These are phyloP conservation scores for Fraxinus angustifolia DNA, from an alignment of 305 asterid genomes.

Conservation along the genomic window DNA sequence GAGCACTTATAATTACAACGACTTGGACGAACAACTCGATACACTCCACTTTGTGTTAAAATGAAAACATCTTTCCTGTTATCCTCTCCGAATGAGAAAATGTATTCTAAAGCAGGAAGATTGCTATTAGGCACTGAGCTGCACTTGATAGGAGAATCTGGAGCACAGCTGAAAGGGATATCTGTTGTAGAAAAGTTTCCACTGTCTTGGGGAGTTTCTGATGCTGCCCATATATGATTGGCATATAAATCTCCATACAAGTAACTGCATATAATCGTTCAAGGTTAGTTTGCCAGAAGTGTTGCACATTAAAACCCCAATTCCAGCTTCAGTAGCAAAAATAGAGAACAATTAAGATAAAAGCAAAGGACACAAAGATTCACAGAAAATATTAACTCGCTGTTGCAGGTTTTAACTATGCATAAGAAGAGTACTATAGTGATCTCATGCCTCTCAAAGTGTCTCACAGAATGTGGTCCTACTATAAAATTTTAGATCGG, in stretches of 20 bases:
- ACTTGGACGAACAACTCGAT: constrained; percentile 73
- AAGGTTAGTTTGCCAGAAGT: not conserved
- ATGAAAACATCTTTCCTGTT: constrained; percentile 65
- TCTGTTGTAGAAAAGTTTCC: constrained; percentile 68
- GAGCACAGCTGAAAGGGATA: constrained; percentile 73
- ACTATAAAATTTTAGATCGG: not conserved
- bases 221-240: constrained; percentile 71
- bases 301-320: not conserved
- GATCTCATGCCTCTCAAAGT: not conserved
- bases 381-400: no score
- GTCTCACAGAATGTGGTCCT: not conserved
- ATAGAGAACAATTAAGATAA: not conserved
- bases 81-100: constrained; percentile 86
- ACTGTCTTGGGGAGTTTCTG: constrained; percentile 63
- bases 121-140: constrained; percentile 60
- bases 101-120: constrained; percentile 69
- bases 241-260: constrained; percentile 87
- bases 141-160: constrained; percentile 77
- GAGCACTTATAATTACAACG: constrained; percentile 67
- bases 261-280: constrained; percentile 51
- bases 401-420: not conserved
- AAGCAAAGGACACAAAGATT: not conserved
- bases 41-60: constrained; percentile 66
- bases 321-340: not conserved
- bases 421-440: no score